Conservation (phyloP, 1,284 basidiomycete genomes). For the Malassezia slooffiae region DNA sequence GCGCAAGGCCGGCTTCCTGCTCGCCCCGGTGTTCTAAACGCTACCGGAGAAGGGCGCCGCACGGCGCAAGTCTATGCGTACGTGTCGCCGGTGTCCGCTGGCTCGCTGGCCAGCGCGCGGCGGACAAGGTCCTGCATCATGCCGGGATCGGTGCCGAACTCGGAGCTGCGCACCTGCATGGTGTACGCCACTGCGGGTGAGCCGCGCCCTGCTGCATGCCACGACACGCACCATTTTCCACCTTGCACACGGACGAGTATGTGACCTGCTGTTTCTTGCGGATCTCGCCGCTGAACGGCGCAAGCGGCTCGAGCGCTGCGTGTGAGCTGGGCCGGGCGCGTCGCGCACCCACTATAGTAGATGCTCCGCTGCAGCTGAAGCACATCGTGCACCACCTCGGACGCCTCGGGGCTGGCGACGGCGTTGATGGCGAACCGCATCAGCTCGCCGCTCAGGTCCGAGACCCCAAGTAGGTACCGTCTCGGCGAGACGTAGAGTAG, state of each 20-base stretch:
- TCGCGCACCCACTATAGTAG: conserved; percentile 13
- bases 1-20: conserved; percentile 29
- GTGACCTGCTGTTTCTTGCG: conserved; percentile 81
- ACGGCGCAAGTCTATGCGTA: background rate
- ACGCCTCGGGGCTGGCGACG: conserved; percentile 21
- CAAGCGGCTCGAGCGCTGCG: conserved; percentile 65
- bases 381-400: conserved; percentile 19
- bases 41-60: background rate
- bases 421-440: conserved; percentile 72
- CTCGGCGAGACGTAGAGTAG: conserved; percentile 51
- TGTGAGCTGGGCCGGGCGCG: background rate
- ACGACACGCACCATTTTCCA: conserved; percentile 68
- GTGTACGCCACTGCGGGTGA: conserved; percentile 8
- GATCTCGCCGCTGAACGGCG: conserved; percentile 61
- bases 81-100: background rate
- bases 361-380: conserved; percentile 25
- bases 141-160: conserved; percentile 9
- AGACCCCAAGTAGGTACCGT: conserved; percentile 83
- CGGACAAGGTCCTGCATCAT: conserved; percentile 12
- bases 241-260: conserved; percentile 72
- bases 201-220: background rate
- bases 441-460: conserved; percentile 90
- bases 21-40: conserved; percentile 31
- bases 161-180: conserved; percentile 10
- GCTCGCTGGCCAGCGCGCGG: conserved; percentile 2